These are phyloP conservation scores for Fonsecaea pedrosoi DNA, from an alignment of 2,329 filamentous ascomycete species.

Conservation along the genomic window DNA sequence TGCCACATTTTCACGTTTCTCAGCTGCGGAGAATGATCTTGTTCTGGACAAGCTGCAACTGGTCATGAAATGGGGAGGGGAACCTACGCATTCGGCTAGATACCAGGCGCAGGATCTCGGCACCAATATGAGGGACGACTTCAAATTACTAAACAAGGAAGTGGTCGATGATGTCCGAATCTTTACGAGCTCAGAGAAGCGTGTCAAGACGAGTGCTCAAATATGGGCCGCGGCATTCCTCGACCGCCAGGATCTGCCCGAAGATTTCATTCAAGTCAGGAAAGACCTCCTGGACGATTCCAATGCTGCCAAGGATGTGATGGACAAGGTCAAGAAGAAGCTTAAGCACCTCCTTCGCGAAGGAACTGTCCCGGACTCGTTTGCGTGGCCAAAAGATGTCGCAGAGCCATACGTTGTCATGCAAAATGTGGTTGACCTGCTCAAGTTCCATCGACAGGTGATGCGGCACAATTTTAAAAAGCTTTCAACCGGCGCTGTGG, in stretches of 20 bases:
- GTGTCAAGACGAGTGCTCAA: slow-evolving; percentile 91
- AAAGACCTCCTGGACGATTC: slow-evolving; percentile 97
- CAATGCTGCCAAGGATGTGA: slow-evolving; percentile 97
- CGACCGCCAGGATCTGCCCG: slow-evolving; percentile 80
- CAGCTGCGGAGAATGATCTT: slow-evolving; percentile 88
- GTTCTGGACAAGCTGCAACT: slow-evolving; percentile 95
- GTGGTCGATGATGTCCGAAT: slow-evolving; percentile 91
- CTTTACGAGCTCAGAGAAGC: slow-evolving; percentile 92
- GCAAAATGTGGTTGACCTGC: slow-evolving; percentile 87
- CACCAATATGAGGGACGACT: slow-evolving; percentile 92
- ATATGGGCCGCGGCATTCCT: slow-evolving; percentile 93
- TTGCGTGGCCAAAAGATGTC: slow-evolving; percentile 95
- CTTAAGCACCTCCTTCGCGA: slow-evolving; percentile 89
- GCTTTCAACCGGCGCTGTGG: slow-evolving; percentile 69
- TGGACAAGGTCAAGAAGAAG: slow-evolving; percentile 99
- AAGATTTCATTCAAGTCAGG: slow-evolving; percentile 85
- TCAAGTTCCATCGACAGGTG: slow-evolving; percentile 95
- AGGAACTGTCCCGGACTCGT: slow-evolving; percentile 92
- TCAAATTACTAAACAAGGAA: slow-evolving; percentile 89
- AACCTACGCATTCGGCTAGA: slow-evolving; percentile 94
- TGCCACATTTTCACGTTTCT: slow-evolving; percentile 90
- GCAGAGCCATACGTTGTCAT: slow-evolving; percentile 94
- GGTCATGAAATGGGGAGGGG: slow-evolving; percentile 98
- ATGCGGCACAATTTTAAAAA: slow-evolving; percentile 94
- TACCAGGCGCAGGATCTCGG: slow-evolving; percentile 96